Evolutionary conservation across 1,139 yeast genomes (phyloP).

Genomic region (Saccharomyces hybrid): DNA sequence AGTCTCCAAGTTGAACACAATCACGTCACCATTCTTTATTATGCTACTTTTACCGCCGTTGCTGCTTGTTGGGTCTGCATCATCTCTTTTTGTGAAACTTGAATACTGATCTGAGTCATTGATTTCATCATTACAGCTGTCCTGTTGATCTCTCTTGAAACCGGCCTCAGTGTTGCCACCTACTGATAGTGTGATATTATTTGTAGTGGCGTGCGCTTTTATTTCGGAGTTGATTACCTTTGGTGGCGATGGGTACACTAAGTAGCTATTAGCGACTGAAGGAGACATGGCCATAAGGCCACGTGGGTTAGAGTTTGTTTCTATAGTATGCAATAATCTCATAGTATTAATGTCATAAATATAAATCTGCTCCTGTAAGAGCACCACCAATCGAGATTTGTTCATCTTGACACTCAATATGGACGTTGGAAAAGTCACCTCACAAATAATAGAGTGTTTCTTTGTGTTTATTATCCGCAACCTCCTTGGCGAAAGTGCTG

Average conservation of each 20-base stretch:
- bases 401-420: constrained; percentile 74
- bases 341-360: constrained; percentile 83
- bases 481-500: constrained; percentile 70
- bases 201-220: constrained; percentile 25
- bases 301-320: constrained; percentile 62
- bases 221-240: constrained; percentile 30
- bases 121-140: neutral
- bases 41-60: constrained; percentile 33
- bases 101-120: neutral
- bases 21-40: constrained; percentile 72
- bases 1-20: constrained; percentile 70
- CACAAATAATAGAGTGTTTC: constrained; percentile 62
- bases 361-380: constrained; percentile 78
- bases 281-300: constrained; percentile 58
- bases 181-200: constrained; percentile 17
- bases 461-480: constrained; percentile 78
- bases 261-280: constrained; percentile 51
- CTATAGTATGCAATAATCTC: constrained; percentile 83
- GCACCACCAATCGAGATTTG: constrained; percentile 62
- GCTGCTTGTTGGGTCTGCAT: constrained; percentile 5
- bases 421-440: constrained; percentile 80
- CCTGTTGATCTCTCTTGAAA: neutral
- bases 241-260: constrained; percentile 84
- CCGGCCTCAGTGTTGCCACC: constrained; percentile 2
- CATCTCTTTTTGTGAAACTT: constrained; percentile 2